Percentiles rank a stretch among this genome's conserved stretches.
phyloP scores from a whole-genome alignment of 345 rosid genomes.

The Luvunga scandens region DNA sequence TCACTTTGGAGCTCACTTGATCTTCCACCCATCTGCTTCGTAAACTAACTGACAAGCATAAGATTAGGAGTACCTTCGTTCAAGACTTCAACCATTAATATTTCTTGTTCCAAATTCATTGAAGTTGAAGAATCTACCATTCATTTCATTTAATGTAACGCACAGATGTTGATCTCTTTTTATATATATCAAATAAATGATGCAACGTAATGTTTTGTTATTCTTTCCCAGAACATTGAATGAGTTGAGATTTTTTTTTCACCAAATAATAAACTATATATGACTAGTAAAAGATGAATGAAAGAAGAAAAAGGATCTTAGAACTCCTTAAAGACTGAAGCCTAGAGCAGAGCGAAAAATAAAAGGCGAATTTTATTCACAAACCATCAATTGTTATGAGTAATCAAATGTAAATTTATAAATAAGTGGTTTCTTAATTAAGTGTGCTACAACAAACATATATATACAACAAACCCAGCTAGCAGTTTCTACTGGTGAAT shows the following conservation, averaged over 20 bases:
- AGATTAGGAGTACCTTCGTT: background rate
- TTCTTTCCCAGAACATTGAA: background rate
- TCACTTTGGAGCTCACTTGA: constrained; percentile 65
- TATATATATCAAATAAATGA: background rate
- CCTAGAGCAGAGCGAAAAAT: too few relatives aligned
- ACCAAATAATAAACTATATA: too few relatives aligned
- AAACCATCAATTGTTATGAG: too few relatives aligned
- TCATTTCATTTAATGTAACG: constrained; percentile 9
- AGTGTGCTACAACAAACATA: too few relatives aligned
- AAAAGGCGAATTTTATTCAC: too few relatives aligned
- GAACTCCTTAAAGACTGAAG: too few relatives aligned
- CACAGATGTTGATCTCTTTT: background rate
- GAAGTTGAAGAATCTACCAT: background rate
- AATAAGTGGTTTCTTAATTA: too few relatives aligned
- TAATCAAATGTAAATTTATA: too few relatives aligned
- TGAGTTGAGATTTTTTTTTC: background rate
- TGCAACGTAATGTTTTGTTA: background rate
- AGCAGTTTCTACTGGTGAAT: background rate
- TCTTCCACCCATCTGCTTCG: constrained; percentile 61
- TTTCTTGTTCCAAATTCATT: background rate
- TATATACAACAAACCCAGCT: too few relatives aligned
- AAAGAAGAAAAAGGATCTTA: too few relatives aligned
- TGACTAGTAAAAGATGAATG: too few relatives aligned
- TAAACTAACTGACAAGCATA: constrained; percentile 28
- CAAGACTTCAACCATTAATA: background rate